Conservation (phyloP, 176 grass and related monocot genomes). For the Triticum monococcum region DNA sequence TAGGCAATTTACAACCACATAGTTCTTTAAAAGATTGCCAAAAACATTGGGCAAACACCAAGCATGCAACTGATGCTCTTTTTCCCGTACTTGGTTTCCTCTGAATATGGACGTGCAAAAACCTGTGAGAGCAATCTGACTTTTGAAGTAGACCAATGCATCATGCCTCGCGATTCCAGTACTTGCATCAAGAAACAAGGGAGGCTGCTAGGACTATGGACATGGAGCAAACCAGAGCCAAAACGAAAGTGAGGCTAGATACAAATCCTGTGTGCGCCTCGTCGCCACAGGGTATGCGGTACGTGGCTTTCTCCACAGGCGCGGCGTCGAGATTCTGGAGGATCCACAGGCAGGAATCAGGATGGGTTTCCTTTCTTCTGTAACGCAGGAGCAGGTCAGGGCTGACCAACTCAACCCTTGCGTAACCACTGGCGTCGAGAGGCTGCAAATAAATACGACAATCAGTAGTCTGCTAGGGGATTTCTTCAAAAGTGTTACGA, state of each 20-base stretch:
- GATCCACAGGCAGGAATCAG: slow-evolving; percentile 47
- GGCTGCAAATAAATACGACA: slow-evolving; percentile 46
- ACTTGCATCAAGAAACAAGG: slow-evolving; percentile 32
- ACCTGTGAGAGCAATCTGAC: background rate
- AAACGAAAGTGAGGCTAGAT: slow-evolving; percentile 66
- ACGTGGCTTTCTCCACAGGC: slow-evolving; percentile 37
- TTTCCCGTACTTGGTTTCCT: too few species aligned
- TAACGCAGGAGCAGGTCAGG: slow-evolving; percentile 63
- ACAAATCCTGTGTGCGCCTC: slow-evolving; percentile 60
- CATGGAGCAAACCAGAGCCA: slow-evolving; percentile 65
- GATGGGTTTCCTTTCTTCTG: slow-evolving; percentile 33
- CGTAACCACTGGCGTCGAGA: slow-evolving; percentile 57
- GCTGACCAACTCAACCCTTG: slow-evolving; percentile 39
- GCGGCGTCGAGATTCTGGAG: slow-evolving; percentile 22
- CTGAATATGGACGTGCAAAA: background rate
- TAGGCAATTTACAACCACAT: background rate
- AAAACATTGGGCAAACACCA: background rate
- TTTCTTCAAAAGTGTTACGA: slow-evolving; percentile 1
- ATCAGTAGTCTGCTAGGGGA: background rate
- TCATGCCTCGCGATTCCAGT: background rate
- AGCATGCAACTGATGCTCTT: too few species aligned
- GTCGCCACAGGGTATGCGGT: slow-evolving; percentile 72
- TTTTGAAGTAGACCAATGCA: background rate
- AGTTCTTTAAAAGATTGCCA: background rate
- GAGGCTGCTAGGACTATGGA: slow-evolving; percentile 55